Conservation (phyloP, 805 yeast species). For the Monosporozyma servazzii region DNA sequence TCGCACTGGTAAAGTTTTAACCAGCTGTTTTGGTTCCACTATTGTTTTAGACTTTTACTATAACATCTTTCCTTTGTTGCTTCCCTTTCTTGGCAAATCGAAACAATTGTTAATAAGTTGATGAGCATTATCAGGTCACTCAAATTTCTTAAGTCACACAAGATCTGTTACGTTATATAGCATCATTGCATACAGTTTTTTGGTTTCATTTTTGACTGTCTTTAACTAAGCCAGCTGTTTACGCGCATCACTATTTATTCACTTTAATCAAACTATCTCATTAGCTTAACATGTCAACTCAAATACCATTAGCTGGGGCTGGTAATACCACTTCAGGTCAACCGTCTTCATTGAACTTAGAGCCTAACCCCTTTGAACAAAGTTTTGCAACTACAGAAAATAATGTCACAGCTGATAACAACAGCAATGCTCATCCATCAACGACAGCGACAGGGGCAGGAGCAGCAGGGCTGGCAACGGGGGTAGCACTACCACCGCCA, state of each 20-base stretch:
- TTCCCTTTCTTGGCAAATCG: neutral
- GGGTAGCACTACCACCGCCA: neutral
- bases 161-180: no score
- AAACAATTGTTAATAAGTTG: neutral
- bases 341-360: conserved; percentile 53
- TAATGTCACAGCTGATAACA: neutral
- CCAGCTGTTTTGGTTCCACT: neutral
- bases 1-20: neutral
- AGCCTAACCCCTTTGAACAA: conserved; percentile 92
- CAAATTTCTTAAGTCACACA: no score
- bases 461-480: no score
- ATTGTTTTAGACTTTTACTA: neutral
- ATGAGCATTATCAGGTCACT: neutral
- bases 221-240: neutral
- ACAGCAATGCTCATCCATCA: neutral
- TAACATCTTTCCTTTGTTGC: neutral
- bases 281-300: neutral
- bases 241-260: neutral
- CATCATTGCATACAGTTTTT: no score
- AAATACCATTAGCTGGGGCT: neutral
- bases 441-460: neutral
- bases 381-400: conserved; percentile 53
- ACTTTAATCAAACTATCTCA: neutral
- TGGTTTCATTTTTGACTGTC: no score
- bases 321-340: neutral